Base-by-base conservation (phyloP, 2,329 filamentous ascomycete species). In the Fusarium transvaalense region DNA sequence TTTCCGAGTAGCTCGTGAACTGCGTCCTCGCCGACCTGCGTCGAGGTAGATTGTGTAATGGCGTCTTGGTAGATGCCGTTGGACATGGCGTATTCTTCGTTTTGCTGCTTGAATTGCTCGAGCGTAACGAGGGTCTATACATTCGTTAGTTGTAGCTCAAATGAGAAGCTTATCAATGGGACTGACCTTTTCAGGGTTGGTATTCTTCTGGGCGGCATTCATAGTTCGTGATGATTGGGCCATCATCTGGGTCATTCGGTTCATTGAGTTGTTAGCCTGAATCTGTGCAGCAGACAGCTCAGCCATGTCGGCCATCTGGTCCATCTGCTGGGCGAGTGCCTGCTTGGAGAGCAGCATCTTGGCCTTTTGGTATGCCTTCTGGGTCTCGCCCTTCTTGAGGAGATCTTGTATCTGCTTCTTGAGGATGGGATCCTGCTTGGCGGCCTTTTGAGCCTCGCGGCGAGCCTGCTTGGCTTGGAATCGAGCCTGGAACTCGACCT, bases 1-100 rank as follows among this genome's bases (percentile, higher is more conserved):
- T 97, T 92, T 68, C 88, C 91, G 80, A 97, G 91, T 66, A 97
- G 82, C 71, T 93, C 89, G 78, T 97, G 93, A 3, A 97, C 93
- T 71, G 94, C 93, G 72, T 97, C 93, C 77, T 97, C 80, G 82
- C 92, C 81, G 82, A 94, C 78, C 84, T 92, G 77, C 82, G 91
- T 74, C 80, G 92, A 78, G 2, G 93, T 97, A 37, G 91, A 91
- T 64, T 91, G 90, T 23, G 88, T 89, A 66, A 94, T 95, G 62
- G 93, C 92, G 76, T 94, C 93, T 79, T 95, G 92, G 80, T 96
- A 96, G 80, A 94, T 93, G 71, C 89, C 86, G 78, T 88, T 88
- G 76, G 82, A 85, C 81, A 89, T 86, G 78, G 86, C 85, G 78
- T 88, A 88, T 73, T 89, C 87, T 76, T 89, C 87, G 79, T 88